Conservation (phyloP, 108 stramenopile genomes). For the Nannochloropsis granulata region DNA sequence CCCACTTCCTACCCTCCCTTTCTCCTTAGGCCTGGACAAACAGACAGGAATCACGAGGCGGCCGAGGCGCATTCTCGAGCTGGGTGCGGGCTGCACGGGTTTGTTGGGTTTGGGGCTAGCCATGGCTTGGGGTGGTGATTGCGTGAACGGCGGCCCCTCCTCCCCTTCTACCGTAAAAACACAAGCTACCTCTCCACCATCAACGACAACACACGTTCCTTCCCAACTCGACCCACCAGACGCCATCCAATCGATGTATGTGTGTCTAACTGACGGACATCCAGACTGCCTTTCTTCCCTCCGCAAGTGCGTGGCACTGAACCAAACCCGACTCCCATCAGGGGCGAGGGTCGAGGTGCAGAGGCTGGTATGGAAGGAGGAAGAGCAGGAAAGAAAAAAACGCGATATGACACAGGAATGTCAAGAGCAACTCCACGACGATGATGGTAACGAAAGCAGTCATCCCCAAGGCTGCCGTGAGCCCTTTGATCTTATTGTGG, state of each 20-base stretch:
- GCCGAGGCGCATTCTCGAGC: conserved; percentile 11
- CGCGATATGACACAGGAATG: not conserved
- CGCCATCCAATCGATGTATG: not conserved
- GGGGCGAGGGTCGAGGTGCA: not conserved
- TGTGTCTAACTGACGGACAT: too few species aligned
- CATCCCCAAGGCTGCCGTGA: not conserved
- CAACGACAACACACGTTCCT: too few species aligned
- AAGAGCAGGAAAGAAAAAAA: not conserved
- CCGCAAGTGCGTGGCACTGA: not conserved
- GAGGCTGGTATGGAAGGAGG: not conserved
- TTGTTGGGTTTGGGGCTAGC: conserved; percentile 26
- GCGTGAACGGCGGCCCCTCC: not conserved
- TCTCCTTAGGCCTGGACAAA: too few species aligned
- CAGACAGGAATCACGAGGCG: too few species aligned
- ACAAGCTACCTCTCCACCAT: not conserved
- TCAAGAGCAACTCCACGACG: not conserved
- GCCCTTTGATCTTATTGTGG: not conserved
- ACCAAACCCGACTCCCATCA: not conserved
- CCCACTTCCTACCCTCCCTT: not conserved
- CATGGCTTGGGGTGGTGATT: not conserved
- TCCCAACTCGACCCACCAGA: not conserved
- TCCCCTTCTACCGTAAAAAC: not conserved
- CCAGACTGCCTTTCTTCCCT: not conserved
- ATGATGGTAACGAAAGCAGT: not conserved
- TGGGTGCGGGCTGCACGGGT: conserved; percentile 23